phyloP scores from a whole-genome alignment of 139 green algal genomes.

The Trebouxia sp. region DNA sequence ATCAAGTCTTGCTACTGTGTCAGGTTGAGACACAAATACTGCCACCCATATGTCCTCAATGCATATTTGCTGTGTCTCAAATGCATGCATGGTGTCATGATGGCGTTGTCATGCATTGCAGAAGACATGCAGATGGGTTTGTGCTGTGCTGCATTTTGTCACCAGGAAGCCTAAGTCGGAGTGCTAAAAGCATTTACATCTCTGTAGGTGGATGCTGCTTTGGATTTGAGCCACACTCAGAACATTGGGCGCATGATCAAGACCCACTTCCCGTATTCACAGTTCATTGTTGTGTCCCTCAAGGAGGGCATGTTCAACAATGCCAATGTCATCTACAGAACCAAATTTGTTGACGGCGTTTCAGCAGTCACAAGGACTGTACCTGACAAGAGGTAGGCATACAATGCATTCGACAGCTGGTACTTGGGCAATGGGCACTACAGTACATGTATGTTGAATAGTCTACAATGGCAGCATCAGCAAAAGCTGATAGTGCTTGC shows the following conservation, averaged over 20 bases:
- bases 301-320: slow-evolving; percentile 99
- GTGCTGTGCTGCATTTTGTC: no score
- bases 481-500: not conserved
- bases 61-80: no score
- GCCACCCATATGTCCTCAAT: no score
- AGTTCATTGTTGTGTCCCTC: slow-evolving; percentile 79
- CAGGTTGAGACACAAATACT: no score
- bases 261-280: slow-evolving; percentile 92
- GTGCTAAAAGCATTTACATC: no score
- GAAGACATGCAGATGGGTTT: not conserved
- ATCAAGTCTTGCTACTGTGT: no score
- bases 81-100: no score
- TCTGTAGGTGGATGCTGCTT: slow-evolving; percentile 85
- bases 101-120: not conserved
- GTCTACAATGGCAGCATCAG: not conserved
- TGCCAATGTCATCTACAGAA: slow-evolving; percentile 98
- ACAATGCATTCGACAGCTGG: not conserved
- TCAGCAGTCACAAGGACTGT: slow-evolving; percentile 84
- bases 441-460: no score
- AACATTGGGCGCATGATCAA: slow-evolving; percentile 99
- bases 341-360: slow-evolving; percentile 98
- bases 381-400: slow-evolving; percentile 10
- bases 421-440: not conserved
- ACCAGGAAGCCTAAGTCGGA: no score
- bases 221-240: slow-evolving; percentile 98